Evolutionary conservation across 202 grass and related monocot species (phyloP).

Genomic region (Hordeum pubiflorum): DNA sequence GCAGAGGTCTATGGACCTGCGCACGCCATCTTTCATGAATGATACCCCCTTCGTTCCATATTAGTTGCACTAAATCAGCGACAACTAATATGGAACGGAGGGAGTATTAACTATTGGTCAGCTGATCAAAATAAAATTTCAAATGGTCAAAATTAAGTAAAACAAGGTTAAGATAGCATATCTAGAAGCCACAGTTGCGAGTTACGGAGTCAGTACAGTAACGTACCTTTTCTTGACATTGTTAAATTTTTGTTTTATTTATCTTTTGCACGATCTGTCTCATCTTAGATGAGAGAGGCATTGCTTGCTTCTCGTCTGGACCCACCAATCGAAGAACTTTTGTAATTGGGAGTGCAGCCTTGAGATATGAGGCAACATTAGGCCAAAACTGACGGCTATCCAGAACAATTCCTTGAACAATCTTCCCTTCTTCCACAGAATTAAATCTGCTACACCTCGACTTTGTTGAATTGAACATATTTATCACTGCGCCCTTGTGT

Average conservation of each 20-base stretch:
- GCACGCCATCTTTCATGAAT: no score
- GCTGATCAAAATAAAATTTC: no score
- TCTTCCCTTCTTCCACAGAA: background rate
- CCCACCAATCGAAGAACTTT: background rate
- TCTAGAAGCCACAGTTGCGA: background rate
- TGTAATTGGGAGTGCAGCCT: background rate
- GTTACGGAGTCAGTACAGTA: no score
- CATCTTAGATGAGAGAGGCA: background rate
- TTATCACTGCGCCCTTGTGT: background rate
- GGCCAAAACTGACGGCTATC: background rate
- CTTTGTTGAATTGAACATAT: background rate
- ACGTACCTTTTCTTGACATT: background rate
- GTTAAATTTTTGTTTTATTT: background rate
- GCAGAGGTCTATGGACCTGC: no score
- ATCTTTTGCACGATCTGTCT: background rate
- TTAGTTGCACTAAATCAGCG: no score
- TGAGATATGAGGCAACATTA: background rate
- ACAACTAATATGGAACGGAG: no score
- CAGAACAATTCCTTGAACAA: background rate
- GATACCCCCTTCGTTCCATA: no score
- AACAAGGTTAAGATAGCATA: no score
- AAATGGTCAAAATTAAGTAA: no score
- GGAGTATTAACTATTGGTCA: no score
- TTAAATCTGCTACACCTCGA: background rate
- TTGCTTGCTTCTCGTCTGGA: background rate